phyloP scores from a whole-genome alignment of 2,329 filamentous ascomycete species.

The Colletotrichum zoysiae region DNA sequence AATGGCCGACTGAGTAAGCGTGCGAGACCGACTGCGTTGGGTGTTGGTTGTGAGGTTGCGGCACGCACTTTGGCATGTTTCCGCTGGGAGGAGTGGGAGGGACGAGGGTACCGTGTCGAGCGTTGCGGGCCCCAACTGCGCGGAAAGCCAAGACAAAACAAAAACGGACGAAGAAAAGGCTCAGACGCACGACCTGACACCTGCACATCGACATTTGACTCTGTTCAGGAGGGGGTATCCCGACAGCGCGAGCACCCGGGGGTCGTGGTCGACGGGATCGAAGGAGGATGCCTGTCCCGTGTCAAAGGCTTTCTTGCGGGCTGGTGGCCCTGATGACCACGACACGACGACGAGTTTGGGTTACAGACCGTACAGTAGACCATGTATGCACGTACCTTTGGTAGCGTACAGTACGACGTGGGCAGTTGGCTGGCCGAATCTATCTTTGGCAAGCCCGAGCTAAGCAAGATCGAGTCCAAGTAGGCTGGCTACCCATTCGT shows the following conservation, averaged over 20 bases:
- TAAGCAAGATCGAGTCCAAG: constrained; percentile 25
- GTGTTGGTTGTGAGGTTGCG: neutral
- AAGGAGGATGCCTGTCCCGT: constrained; percentile 36
- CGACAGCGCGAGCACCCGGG: constrained; percentile 9
- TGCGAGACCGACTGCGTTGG: neutral
- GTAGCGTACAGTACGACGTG: too few relatives aligned
- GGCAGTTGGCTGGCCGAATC: constrained; percentile 9
- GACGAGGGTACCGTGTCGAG: constrained; percentile 27
- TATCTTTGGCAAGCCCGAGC: constrained; percentile 36
- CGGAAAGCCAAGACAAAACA: constrained; percentile 40
- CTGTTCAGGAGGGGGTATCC: constrained; percentile 17
- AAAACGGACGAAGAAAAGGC: constrained; percentile 40
- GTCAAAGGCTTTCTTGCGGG: constrained; percentile 26
- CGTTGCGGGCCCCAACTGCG: neutral
- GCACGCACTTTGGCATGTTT: constrained; percentile 15
- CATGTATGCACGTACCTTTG: too few relatives aligned
- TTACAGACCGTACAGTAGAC: neutral
- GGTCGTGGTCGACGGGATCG: constrained; percentile 6
- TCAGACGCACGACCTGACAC: constrained; percentile 18
- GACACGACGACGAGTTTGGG: constrained; percentile 30
- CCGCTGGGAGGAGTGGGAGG: constrained; percentile 40
- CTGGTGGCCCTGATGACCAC: neutral
- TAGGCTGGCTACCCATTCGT: neutral
- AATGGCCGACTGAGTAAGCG: neutral
- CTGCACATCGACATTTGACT: constrained; percentile 25